Evolutionary conservation across 106 monocot genomes (phyloP), one percentile per base, ranked within the genome.

Genomic region (Agapanthus africanus): DNA sequence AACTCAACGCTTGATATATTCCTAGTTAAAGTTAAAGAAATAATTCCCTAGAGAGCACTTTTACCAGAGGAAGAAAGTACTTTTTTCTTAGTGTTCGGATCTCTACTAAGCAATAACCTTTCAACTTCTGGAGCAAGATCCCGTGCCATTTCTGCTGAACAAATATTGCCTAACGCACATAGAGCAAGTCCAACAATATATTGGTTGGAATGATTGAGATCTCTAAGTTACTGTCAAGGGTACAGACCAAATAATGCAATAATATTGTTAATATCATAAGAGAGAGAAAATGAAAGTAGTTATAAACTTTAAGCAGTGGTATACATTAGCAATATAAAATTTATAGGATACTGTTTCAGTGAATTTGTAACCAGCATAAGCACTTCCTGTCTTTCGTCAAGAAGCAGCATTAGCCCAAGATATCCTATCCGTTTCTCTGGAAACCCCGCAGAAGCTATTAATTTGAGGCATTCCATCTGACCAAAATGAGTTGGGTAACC

Each of bases 321-420:
- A 97, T n/a, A 40, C 89, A 86, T 70, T n/a, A n/a, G n/a, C n/a
- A n/a, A n/a, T n/a, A n/a, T n/a, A n/a, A n/a, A n/a, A n/a, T n/a
- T 0, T 22, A 36, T 13, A 63, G 92, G 91, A 92, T 97, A 97
- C 97, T 97, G 91, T 73, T 97, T 97, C 66, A 97, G 77, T 22
- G 97, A 97, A 80, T 97, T 97, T 59, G 97, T 92, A 62, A 97
- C 92, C 75, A 97, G 73, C 97, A 97, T 97, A 76, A 97, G 91
- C 60, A 97, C 97, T 82, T 97, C 97, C 68, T 97, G 92, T 74
- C 97, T 82, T 80, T 97, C 92, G 75, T 97, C 97, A 44, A 97
- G 89, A 78, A 97, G 97, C 74, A 97, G 79, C 97, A 97, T 97
- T 37, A 97, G 80, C 26, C 97, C 97, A 46, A 97, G 76, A 78